These are phyloP conservation scores for Phytophthora europaea DNA, from an alignment of 352 stramenopile species.

Conservation along the genomic window DNA sequence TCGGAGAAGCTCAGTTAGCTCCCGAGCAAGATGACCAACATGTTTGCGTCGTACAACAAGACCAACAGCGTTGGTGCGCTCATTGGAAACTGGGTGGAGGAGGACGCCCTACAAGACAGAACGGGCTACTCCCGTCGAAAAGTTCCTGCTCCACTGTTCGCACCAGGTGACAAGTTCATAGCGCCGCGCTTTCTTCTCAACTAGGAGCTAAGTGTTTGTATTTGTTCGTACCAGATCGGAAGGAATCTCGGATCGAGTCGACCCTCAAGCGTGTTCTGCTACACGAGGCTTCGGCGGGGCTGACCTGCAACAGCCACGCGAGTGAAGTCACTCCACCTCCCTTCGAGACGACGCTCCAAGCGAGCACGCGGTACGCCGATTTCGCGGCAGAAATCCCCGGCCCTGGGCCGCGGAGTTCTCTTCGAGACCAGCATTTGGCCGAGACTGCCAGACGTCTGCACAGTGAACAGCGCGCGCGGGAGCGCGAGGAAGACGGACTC, in stretches of 20 bases:
- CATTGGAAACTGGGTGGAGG: conserved; percentile 89
- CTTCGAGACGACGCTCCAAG: conserved; percentile 74
- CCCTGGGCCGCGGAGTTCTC: conserved; percentile 51
- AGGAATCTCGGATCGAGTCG: conserved; percentile 50
- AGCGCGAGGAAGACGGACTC: conserved; percentile 37
- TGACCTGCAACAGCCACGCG: conserved; percentile 43
- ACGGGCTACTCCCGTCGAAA: conserved; percentile 74
- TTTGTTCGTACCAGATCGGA: conserved; percentile 38
- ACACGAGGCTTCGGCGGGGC: conserved; percentile 36
- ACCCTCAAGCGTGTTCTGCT: conserved; percentile 68
- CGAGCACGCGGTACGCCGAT: conserved; percentile 58
- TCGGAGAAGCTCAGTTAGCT: neutral
- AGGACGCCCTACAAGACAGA: conserved; percentile 67
- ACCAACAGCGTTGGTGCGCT: conserved; percentile 81
- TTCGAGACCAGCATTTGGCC: conserved; percentile 53
- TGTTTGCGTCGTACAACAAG: conserved; percentile 84
- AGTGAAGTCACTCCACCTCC: conserved; percentile 30
- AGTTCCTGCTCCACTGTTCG: conserved; percentile 46
- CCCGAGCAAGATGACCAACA: conserved; percentile 19
- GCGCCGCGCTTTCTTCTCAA: neutral
- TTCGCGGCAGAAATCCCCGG: conserved; percentile 40
- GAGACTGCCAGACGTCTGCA: conserved; percentile 53
- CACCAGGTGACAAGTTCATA: conserved; percentile 37
- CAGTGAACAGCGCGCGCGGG: conserved; percentile 41
- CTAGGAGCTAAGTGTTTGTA: neutral